phyloP scores from a whole-genome alignment of 176 grass and related monocot species.

The Musa schizocarpa region DNA sequence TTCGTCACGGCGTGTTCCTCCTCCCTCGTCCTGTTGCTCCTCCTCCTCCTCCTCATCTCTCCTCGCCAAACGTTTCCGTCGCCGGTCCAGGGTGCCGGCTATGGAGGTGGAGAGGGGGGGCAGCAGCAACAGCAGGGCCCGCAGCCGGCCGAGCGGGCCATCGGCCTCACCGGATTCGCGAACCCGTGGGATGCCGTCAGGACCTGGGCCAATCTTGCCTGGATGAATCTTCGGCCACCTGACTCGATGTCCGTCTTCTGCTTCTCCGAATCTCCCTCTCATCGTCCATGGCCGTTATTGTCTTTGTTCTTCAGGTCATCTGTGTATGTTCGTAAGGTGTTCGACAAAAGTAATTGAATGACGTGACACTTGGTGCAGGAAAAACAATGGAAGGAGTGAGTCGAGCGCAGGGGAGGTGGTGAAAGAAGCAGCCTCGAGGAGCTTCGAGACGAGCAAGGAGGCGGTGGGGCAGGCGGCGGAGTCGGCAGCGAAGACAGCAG shows the following conservation, averaged over 20 bases:
- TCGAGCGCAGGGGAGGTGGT: constrained; percentile 11
- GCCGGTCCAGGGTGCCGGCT: not conserved
- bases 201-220: constrained; percentile 39
- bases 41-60: constrained; percentile 7
- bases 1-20: not conserved
- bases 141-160: constrained; percentile 49
- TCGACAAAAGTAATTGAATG: not conserved
- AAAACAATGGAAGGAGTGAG: not conserved
- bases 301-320: too few species aligned
- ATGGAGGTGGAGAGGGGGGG: not conserved
- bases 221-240: constrained; percentile 37
- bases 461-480: constrained; percentile 13
- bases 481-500: constrained; percentile 43
- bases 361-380: not conserved
- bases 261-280: too few species aligned
- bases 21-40: constrained; percentile 24
- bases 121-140: not conserved
- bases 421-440: constrained; percentile 31
- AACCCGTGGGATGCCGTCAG: constrained; percentile 46
- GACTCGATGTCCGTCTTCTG: constrained; percentile 18
- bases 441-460: constrained; percentile 46
- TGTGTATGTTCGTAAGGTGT: not conserved
- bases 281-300: not conserved
- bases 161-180: constrained; percentile 44
- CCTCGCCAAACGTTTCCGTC: not conserved